phyloP scores from a whole-genome alignment of 352 stramenopile genomes.

The Globisporangium rhizosaccharum region DNA sequence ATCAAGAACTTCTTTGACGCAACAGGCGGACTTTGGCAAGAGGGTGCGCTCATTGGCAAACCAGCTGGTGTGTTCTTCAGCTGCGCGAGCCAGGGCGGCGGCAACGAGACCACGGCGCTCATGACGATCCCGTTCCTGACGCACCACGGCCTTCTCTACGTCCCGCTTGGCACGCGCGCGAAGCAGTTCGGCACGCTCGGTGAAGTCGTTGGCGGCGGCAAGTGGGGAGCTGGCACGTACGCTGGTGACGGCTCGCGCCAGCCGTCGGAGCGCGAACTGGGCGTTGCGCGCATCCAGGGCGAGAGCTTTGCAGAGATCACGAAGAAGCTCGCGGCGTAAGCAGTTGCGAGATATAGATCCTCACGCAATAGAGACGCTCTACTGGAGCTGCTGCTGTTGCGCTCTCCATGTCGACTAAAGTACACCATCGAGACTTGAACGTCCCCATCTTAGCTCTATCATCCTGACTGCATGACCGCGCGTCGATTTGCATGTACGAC shows the following conservation, averaged over 20 bases:
- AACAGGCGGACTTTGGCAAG: slow-evolving; percentile 56
- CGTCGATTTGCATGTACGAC: no score
- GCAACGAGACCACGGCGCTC: slow-evolving; percentile 74
- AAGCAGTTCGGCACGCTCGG: slow-evolving; percentile 36
- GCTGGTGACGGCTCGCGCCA: slow-evolving; percentile 56
- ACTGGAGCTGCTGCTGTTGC: no score
- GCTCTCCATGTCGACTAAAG: no score
- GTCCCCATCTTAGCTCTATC: no score
- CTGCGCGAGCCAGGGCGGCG: slow-evolving; percentile 54
- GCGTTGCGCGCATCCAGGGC: slow-evolving; percentile 1
- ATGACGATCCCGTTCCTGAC: slow-evolving; percentile 60
- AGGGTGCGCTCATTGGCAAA: slow-evolving; percentile 63
- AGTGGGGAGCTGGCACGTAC: slow-evolving; percentile 66
- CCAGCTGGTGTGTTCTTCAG: slow-evolving; percentile 65
- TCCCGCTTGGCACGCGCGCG: slow-evolving; percentile 48
- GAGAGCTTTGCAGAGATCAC: no score
- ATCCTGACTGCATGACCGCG: no score
- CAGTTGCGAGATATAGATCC: no score
- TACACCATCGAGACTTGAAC: no score
- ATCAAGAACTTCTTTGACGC: slow-evolving; percentile 76
- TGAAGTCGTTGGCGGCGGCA: slow-evolving; percentile 37
- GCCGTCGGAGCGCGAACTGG: slow-evolving; percentile 58
- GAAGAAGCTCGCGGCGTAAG: no score
- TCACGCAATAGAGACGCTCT: no score
- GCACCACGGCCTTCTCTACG: slow-evolving; percentile 81